These are phyloP conservation scores for Eremothecium coryli DNA, from an alignment of 1,139 yeast genomes.

Conservation along the genomic window DNA sequence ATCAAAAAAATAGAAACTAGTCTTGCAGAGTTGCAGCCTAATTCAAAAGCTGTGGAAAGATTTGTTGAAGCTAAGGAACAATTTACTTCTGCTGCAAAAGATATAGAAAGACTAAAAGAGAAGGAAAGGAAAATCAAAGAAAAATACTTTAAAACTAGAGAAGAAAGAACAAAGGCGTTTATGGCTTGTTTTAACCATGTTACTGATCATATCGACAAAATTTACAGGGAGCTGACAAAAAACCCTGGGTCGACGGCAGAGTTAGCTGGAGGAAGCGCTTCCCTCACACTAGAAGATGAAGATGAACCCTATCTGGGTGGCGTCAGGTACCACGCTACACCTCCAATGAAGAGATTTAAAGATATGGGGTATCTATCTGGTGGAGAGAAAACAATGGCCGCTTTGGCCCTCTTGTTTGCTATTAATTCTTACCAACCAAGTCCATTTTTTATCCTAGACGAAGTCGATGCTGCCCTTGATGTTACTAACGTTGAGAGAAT, in stretches of 20 bases:
- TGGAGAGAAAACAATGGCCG: constrained; percentile 96
- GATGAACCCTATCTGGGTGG: constrained; percentile 85
- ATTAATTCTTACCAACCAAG: constrained; percentile 87
- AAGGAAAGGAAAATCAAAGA: constrained; percentile 49
- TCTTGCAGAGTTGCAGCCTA: constrained; percentile 62
- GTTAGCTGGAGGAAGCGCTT: constrained; percentile 88
- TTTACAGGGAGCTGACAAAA: constrained; percentile 82
- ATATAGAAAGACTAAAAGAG: constrained; percentile 54
- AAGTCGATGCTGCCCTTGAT: constrained; percentile 95
- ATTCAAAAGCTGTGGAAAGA: constrained; percentile 71
- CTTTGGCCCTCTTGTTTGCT: constrained; percentile 83
- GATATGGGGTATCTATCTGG: constrained; percentile 93
- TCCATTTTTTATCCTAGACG: constrained; percentile 93
- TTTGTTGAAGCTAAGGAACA: constrained; percentile 59
- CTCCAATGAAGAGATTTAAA: constrained; percentile 88
- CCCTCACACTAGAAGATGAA: constrained; percentile 75
- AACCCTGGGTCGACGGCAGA: constrained; percentile 42
- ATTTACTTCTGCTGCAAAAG: constrained; percentile 53
- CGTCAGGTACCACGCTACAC: constrained; percentile 87
- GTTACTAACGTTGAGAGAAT: constrained; percentile 77
- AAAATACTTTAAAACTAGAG: constrained; percentile 52
- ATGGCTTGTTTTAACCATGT: constrained; percentile 71
- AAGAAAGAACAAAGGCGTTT: constrained; percentile 51
- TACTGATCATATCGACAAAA: constrained; percentile 58
- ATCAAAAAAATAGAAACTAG: constrained; percentile 48